Evolutionary conservation across 2,329 filamentous ascomycete genomes (phyloP).

Genomic region (Cryphonectria nitschkei): DNA sequence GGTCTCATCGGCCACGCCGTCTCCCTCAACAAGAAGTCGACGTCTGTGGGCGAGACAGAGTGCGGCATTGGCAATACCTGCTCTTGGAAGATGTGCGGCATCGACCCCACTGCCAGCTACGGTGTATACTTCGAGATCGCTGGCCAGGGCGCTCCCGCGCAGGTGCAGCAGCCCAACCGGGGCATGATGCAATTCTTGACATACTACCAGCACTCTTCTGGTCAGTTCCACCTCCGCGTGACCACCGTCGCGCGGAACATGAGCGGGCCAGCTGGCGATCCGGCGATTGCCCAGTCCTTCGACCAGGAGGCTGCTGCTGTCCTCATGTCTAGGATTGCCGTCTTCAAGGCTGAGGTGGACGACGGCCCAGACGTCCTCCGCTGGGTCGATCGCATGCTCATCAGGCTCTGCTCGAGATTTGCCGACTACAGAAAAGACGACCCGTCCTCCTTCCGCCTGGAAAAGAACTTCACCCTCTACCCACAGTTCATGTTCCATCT

Average conservation of each 20-base stretch:
- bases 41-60: slow-evolving; percentile 95
- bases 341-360: slow-evolving; percentile 98
- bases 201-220: slow-evolving; percentile 97
- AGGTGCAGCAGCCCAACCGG: slow-evolving; percentile 84
- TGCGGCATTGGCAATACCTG: slow-evolving; percentile 98
- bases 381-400: slow-evolving; percentile 99
- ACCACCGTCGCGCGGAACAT: slow-evolving; percentile 91
- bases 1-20: slow-evolving; percentile 96
- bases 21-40: slow-evolving; percentile 97
- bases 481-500: slow-evolving; percentile 99
- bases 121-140: slow-evolving; percentile 98
- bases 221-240: slow-evolving; percentile 93
- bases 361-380: slow-evolving; percentile 97
- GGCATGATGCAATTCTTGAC: slow-evolving; percentile 98
- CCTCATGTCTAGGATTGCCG: slow-evolving; percentile 97
- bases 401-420: slow-evolving; percentile 92
- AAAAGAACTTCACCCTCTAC: slow-evolving; percentile 99
- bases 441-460: slow-evolving; percentile 91
- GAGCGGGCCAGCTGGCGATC: slow-evolving; percentile 91
- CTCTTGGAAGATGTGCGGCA: slow-evolving; percentile 99
- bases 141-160: slow-evolving; percentile 82
- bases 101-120: slow-evolving; percentile 91
- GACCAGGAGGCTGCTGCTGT: slow-evolving; percentile 98
- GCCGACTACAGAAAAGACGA: slow-evolving; percentile 99
- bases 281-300: slow-evolving; percentile 93